Evolutionary conservation across 805 yeast species (phyloP).

Genomic region (Lipomyces japonicus): DNA sequence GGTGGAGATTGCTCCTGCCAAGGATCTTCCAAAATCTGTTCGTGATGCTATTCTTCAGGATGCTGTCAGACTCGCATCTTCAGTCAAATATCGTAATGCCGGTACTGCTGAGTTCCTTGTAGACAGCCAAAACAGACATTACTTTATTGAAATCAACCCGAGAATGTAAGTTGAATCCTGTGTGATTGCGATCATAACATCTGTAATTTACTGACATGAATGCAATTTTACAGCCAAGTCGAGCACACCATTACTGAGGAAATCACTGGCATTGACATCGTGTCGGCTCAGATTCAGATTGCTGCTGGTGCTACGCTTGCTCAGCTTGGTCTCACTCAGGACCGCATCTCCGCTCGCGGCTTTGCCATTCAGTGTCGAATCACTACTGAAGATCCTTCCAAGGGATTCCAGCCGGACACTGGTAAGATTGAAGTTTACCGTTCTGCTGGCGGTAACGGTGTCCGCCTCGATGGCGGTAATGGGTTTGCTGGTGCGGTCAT

Average conservation of each 20-base stretch:
- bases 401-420: slow-evolving; percentile 96
- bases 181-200: too few species aligned
- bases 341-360: slow-evolving; percentile 91
- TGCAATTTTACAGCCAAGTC: slow-evolving; percentile 69
- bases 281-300: slow-evolving; percentile 97
- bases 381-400: slow-evolving; percentile 96
- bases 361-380: slow-evolving; percentile 99
- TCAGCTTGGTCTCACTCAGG: slow-evolving; percentile 90
- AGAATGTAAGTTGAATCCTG: slow-evolving; percentile 46
- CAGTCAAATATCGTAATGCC: slow-evolving; percentile 90
- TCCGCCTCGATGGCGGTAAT: slow-evolving; percentile 97
- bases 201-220: too few species aligned
- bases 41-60: slow-evolving; percentile 91
- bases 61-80: slow-evolving; percentile 86
- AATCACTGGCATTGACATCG: slow-evolving; percentile 95
- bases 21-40: slow-evolving; percentile 73
- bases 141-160: slow-evolving; percentile 97
- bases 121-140: slow-evolving; percentile 89
- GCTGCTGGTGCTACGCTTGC: slow-evolving; percentile 96
- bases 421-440: slow-evolving; percentile 97
- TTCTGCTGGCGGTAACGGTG: slow-evolving; percentile 99
- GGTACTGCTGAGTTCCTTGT: slow-evolving; percentile 98
- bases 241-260: slow-evolving; percentile 99
- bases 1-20: slow-evolving; percentile 97
- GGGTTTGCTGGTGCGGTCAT: slow-evolving; percentile 96